Base-by-base conservation (phyloP, 2,329 filamentous ascomycete species). In the Penicillium brasilianum region DNA sequence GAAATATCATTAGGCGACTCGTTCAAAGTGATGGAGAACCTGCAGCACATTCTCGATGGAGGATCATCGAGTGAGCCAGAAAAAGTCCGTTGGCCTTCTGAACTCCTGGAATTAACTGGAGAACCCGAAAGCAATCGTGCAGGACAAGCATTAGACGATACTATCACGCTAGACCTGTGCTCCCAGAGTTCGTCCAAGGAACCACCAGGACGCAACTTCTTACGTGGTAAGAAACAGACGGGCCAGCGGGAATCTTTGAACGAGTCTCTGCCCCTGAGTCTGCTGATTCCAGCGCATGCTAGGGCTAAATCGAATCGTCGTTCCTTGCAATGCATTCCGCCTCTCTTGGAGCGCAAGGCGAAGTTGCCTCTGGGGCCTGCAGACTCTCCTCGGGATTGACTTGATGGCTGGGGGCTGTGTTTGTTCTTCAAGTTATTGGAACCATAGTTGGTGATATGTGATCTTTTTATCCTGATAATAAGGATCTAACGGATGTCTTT, bases 321-420 rank as follows among this genome's bases (percentile, higher is more conserved):
- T n/a, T 53, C 50, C 16, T 28, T 53, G 34, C 18, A 53, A 18
- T 2, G 10, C n/a, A 41, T 53, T 28, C 20, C 37, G 50, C 50
- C 32, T 22, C 30, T 53, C 3, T n/a, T 41, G 50, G 50, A 53
- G 16, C 50, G 50, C 13, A 53, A 53, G 50, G 50, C 50, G 7
- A 53, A 53, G 20, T 53, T 53, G 18, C 50, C 32, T 36, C 50
- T 53, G 9, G 32, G 50, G 2, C 34, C 32, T 36, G 16, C 16
- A n/a, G 50, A 53, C 39, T 34, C 36, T n/a, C 50, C 50, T 48
- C 22, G 3, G 8, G n/a, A 48, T 28, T 28, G 25, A 28, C 25
- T n/a, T n/a, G n/a, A n/a, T n/a, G n/a, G n/a, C n/a, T n/a, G n/a
- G n/a, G n/a, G n/a, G n/a, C n/a, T n/a, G n/a, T n/a, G n/a, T n/a